phyloP scores from a whole-genome alignment of 1,284 basidiomycete species.

The Trichosporon faecale region DNA sequence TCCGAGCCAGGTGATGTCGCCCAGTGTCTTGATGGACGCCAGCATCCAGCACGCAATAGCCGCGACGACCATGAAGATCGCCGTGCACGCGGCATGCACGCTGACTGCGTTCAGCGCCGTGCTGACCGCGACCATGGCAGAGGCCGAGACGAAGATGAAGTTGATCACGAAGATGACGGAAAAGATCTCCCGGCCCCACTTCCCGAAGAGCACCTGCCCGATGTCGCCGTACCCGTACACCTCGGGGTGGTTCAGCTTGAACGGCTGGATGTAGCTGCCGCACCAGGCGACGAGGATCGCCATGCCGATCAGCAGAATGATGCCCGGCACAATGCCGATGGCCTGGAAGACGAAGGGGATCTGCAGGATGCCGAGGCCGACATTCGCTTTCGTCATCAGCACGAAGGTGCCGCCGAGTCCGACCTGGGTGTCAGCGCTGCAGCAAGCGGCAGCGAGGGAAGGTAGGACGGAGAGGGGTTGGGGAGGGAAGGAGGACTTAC shows the following conservation, averaged over 20 bases:
- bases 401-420: slow-evolving; percentile 25
- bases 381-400: slow-evolving; percentile 37
- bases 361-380: slow-evolving; percentile 42
- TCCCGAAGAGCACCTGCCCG: slow-evolving; percentile 32
- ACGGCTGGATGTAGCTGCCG: slow-evolving; percentile 21
- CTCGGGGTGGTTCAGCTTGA: slow-evolving; percentile 32
- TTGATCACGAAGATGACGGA: slow-evolving; percentile 20
- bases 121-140: slow-evolving; percentile 38
- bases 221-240: slow-evolving; percentile 35
- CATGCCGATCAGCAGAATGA: slow-evolving; percentile 36
- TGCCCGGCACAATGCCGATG: slow-evolving; percentile 39
- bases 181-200: slow-evolving; percentile 17
- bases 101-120: slow-evolving; percentile 51
- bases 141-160: slow-evolving; percentile 32
- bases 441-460: not conserved
- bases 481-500: slow-evolving; percentile 17
- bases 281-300: slow-evolving; percentile 37
- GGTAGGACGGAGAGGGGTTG: not conserved
- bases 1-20: slow-evolving; percentile 47
- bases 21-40: slow-evolving; percentile 45
- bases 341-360: slow-evolving; percentile 38
- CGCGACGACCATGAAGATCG: slow-evolving; percentile 43
- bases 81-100: slow-evolving; percentile 47
- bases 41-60: slow-evolving; percentile 35
- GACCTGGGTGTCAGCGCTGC: slow-evolving; percentile 13